Percentiles rank a stretch among this genome's conserved stretches.
Conservation (phyloP, 371 early-diverging fungal species). For the Mucor plumbeus region DNA sequence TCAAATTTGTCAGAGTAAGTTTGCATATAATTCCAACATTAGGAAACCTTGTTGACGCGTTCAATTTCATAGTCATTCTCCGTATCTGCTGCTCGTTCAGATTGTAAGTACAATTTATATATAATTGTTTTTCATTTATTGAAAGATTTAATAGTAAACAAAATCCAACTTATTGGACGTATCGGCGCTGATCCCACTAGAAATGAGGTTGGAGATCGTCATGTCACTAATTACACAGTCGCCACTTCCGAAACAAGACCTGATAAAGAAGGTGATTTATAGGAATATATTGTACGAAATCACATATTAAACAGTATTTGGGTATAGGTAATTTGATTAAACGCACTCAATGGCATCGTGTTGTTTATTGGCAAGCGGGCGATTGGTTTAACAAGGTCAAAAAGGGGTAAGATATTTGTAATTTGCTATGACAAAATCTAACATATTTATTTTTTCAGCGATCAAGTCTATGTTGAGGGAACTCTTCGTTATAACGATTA, state of each 20-base stretch:
- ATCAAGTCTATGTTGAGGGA: slow-evolving; percentile 69
- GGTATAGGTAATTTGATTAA: slow-evolving; percentile 57
- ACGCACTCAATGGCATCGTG: slow-evolving; percentile 68
- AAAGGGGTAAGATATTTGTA: slow-evolving; percentile 48
- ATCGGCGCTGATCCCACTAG: slow-evolving; percentile 58
- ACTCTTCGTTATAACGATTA: slow-evolving; percentile 61
- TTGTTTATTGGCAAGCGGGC: slow-evolving; percentile 54
- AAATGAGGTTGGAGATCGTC: slow-evolving; percentile 40
- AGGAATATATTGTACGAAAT: not conserved
- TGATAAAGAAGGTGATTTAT: slow-evolving; percentile 52
- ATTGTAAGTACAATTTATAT: slow-evolving; percentile 22
- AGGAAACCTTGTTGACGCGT: not conserved
- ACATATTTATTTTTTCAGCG: slow-evolving; percentile 31
- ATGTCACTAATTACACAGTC: slow-evolving; percentile 61
- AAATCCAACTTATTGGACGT: slow-evolving; percentile 61
- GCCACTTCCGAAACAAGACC: slow-evolving; percentile 63
- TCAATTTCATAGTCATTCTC: slow-evolving; percentile 30
- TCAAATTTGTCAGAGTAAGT: slow-evolving; percentile 33
- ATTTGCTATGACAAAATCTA: not conserved
- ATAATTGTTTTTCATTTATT: not conserved
- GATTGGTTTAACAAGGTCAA: slow-evolving; percentile 55
- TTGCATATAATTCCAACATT: too few relatives aligned
- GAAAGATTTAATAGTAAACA: slow-evolving; percentile 45
- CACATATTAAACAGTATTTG: not conserved
- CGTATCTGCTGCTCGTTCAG: slow-evolving; percentile 29